Base-by-base conservation (phyloP, 805 yeast genomes). In the Metschnikowia kofuensis region DNA sequence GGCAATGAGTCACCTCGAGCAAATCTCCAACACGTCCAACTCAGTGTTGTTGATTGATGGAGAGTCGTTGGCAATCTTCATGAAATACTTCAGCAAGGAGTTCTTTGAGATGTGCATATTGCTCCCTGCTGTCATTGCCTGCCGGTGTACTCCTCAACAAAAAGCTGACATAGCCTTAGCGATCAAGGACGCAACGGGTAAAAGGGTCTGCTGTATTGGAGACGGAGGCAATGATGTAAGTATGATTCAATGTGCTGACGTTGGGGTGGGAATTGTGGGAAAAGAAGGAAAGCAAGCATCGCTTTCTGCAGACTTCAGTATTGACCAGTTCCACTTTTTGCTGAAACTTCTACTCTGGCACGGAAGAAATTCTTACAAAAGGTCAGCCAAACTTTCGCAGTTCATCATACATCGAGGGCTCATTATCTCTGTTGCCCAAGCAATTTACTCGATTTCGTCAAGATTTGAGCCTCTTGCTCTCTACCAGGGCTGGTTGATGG, bases 211-310 rank as follows among this genome's bases (percentile, higher is more conserved):
- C 56, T 94, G 98, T 62, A 95, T 94, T 57, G 99, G 99, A 48
- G 99, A 94, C 68, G 99, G 99, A 60, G 99, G 99, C 59, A 94
- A 94, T 62, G 99, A 94, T 68, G 99, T 94, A 32, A 87, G 96
- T 59, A 94, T 94, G 99, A 94, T 94, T 56, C 99, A 94, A 69
- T 86, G 95, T 56, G 99, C 99, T 0, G 97, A 95, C 71, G 97
- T 94, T 9, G 99, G 99, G 51, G 96, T 94, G 29, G 99, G 99
- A 48, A 94, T 94, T 56, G 99, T 94, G 16, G 99, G 99, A 35
- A 94, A 94, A 66, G 99, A 94, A 66, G 99, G 99, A 34, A 86
- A 85, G 54, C 99, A 94, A 66, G 99, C 99, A 0, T 89, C 97
- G 0, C 73, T 94, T 45, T 96, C 98, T 5, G 98, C 99, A 0